Evolutionary conservation across 805 yeast species (phyloP), one percentile per base, ranked within the genome.

Genomic region (Dipodascus albidus): DNA sequence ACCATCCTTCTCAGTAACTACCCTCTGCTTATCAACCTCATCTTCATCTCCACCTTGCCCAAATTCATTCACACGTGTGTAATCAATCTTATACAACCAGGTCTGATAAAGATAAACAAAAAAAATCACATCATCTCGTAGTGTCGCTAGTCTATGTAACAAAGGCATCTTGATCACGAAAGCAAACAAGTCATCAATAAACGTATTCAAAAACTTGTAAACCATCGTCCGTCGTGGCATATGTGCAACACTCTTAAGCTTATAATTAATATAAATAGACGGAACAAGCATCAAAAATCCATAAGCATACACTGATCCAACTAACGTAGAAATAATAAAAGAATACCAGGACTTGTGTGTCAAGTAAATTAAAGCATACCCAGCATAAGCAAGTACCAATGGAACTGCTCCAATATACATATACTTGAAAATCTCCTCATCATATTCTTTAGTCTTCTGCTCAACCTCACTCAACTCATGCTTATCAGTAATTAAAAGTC

Each of bases 341-440:
- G 74, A 71, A 59, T 69, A 70, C 75, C 75, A 71, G 6, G 74
- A 70, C 57, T 70, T 71, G 57, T 70, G 67, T 17, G 70, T 70
- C 52, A 69, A 67, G 54, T 71, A 70, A 27, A 68, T 47, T 48
- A 71, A 55, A 1, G 74, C 67, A 57, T 70, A 71, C 3, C 60
- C 60, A 0, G 74, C 68, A 54, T 72, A 71, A 0, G 71, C 69
- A 2, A 60, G 51, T 3, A 71, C 54, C 24, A 72, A 56, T n/a
- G 75, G 75, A 15, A 60, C 65, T 2, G 72, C 68, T 6, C 63
- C 67, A 57, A 64, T 60, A 53, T 69, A 68, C 55, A 71, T 54
- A 50, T 70, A 70, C 56, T 67, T 63, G 65, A 68, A 71, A 6
- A 74, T 73, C 50, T 68, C 69, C 47, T 65, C 63, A 54, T 71